Evolutionary conservation across 768 basidiomycete genomes (phyloP).

Genomic region (Lactarius indigo): DNA sequence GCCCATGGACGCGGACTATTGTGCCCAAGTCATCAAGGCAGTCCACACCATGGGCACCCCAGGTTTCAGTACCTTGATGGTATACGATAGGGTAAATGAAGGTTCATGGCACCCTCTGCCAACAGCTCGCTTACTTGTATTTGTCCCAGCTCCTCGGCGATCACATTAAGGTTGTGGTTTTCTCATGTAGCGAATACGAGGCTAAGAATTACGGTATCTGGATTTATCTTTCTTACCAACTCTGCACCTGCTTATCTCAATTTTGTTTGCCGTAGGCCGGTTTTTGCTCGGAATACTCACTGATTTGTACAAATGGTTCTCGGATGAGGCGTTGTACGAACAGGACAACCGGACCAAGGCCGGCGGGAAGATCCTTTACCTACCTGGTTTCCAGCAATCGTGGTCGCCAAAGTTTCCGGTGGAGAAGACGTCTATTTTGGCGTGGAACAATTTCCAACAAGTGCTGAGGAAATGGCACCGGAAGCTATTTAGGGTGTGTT

Average conservation of each 20-base stretch:
- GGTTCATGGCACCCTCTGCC: conserved; percentile 41
- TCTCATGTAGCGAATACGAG: conserved; percentile 94
- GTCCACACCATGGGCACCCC: conserved; percentile 87
- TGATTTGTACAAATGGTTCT: conserved; percentile 77
- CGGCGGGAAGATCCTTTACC: conserved; percentile 53
- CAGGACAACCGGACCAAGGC: conserved; percentile 66
- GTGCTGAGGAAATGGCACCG: conserved; percentile 83
- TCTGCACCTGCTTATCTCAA: conserved; percentile 2
- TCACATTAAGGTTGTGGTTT: conserved; percentile 78
- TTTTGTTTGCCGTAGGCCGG: conserved; percentile 52
- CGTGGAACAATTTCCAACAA: conserved; percentile 66
- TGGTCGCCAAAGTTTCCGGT: conserved; percentile 45
- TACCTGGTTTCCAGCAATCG: conserved; percentile 67
- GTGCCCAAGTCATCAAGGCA: conserved; percentile 84
- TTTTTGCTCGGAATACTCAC: conserved; percentile 78
- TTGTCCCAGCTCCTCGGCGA: conserved; percentile 72
- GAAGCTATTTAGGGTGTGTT: conserved; percentile 62
- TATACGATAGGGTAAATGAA: conserved; percentile 55
- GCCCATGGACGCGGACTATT: conserved; percentile 94
- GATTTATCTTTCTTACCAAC: neutral
- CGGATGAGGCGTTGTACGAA: conserved; percentile 68
- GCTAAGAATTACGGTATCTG: conserved; percentile 85
- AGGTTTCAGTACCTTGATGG: conserved; percentile 80
- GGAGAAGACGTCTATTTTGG: conserved; percentile 51
- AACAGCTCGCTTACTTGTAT: neutral